Evolutionary conservation across 169 alveolate genomes (phyloP).

Genomic region (Plasmodium inui): DNA sequence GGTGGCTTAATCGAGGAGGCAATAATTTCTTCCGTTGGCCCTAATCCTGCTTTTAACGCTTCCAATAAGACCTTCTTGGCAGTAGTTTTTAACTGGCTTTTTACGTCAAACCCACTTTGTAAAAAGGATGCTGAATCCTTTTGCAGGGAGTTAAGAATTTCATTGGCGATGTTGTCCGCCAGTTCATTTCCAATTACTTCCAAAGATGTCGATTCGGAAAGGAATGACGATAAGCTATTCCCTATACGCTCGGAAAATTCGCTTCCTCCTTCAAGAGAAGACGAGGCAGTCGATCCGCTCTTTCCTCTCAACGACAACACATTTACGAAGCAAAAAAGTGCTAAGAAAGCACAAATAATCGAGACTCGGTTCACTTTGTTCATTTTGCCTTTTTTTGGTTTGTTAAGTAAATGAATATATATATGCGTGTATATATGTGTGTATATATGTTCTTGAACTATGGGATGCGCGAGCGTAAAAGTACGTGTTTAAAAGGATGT

Average conservation of each 20-base stretch:
- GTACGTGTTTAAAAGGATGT: background rate
- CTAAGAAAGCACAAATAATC: conserved; percentile 25
- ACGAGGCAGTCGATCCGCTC: conserved; percentile 15
- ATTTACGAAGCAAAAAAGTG: conserved; percentile 41
- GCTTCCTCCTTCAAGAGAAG: conserved; percentile 43
- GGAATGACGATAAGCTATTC: conserved; percentile 40
- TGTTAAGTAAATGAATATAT: background rate
- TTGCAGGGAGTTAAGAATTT: conserved; percentile 38
- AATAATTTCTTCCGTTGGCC: conserved; percentile 46
- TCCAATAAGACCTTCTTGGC: conserved; percentile 47
- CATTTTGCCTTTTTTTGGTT: conserved; percentile 30
- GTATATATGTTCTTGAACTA: background rate
- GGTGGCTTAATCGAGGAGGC: conserved; percentile 67
- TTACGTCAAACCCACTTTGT: conserved; percentile 51
- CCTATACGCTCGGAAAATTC: conserved; percentile 35
- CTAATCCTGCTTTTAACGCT: conserved; percentile 53
- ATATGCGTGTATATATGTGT: background rate
- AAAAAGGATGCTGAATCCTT: conserved; percentile 59
- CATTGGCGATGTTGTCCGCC: conserved; percentile 56
- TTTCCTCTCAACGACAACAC: conserved; percentile 52
- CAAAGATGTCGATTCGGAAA: conserved; percentile 24
- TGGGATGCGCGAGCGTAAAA: background rate
- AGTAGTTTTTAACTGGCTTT: conserved; percentile 20
- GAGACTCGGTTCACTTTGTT: conserved; percentile 52
- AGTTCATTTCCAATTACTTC: conserved; percentile 34